Base-by-base conservation (phyloP, 257 asterid species). In the Rubia yunnanensis region DNA sequence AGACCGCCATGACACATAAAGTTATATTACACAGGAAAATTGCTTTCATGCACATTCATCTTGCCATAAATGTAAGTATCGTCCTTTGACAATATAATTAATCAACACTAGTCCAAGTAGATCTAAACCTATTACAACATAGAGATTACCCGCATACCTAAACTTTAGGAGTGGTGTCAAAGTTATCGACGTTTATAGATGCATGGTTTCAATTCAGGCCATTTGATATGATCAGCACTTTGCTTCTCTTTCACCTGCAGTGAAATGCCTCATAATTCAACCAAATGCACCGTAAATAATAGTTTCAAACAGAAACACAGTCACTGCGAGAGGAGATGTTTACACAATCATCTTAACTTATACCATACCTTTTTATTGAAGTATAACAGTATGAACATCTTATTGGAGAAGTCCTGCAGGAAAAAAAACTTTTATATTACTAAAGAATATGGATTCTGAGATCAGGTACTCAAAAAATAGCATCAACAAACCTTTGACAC, bases 191-290 rank as follows among this genome's bases (percentile, higher is more conserved):
- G 95, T 80, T 89, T 89, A 79, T 87, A 89, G 67, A 89, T 11
- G 72, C 96, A 89, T 63, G 96, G 94, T 77, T 89, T 89, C 78
- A 89, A 68, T 65, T 85, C 89, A 41, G 97, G 97, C 97, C 97
- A 89, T 67, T 64, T 63, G 44, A 89, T 80, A 35, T 39, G 58
- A 61, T 81, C 60, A 22, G 15, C 78, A 64, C 60, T 77, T 1
- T 76, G 28, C 54, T 67, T 82, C 69, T 63, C 81, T 57, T 82
- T 79, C 60, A 72, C 89, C 94, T 89, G 74, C 82, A 77, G 20
- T 23, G 39, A 67, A 55, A 58, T 4, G 36, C 52, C 22, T 14
- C 8, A 44, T 44, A 44, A 14, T 44, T 44, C 52, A 44, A 39
- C 35, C 18, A 17, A 66, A 11, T 1, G 50, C 10, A 0, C 26